phyloP scores from a whole-genome alignment of 2,329 filamentous ascomycete species.

The Colletotrichum kahawae region DNA sequence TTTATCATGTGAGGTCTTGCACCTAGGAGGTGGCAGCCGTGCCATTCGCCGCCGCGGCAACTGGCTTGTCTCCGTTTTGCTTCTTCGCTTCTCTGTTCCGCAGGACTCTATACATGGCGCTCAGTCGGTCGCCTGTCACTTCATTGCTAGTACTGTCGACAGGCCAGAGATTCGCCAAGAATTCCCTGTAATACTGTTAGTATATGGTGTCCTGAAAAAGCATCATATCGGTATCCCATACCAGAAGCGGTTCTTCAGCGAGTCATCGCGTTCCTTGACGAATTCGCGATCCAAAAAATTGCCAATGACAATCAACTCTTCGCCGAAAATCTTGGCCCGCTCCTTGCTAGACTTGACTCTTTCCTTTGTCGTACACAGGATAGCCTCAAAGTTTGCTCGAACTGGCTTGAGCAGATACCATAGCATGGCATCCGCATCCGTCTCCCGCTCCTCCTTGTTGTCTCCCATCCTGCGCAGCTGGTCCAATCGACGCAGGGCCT shows the following conservation, averaged over 20 bases:
- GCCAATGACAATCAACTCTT: conserved; percentile 65
- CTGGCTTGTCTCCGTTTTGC: conserved; percentile 10
- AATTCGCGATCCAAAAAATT: conserved; percentile 57
- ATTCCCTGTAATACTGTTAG: conserved; percentile 38
- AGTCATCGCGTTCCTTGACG: conserved; percentile 41
- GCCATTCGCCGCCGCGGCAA: conserved; percentile 19
- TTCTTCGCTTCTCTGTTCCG: conserved; percentile 35
- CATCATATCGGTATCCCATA: not conserved
- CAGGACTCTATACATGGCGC: conserved; percentile 49
- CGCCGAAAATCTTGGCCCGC: conserved; percentile 65
- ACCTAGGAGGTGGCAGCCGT: conserved; percentile 19
- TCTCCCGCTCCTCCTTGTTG: conserved; percentile 52
- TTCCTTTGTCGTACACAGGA: conserved; percentile 66
- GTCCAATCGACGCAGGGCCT: conserved; percentile 44
- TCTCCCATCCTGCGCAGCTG: conserved; percentile 52
- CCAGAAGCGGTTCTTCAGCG: conserved; percentile 26
- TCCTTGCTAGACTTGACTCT: conserved; percentile 67
- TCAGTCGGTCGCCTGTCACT: conserved; percentile 48
- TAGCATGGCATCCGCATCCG: conserved; percentile 51
- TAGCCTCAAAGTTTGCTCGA: conserved; percentile 61
- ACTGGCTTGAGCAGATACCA: conserved; percentile 62
- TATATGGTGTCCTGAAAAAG: not conserved
- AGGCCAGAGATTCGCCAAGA: conserved; percentile 50
- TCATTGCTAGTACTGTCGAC: conserved; percentile 50
- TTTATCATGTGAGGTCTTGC: conserved; percentile 5